Evolutionary conservation across 768 basidiomycete species (phyloP).

Genomic region (Hydnomerulius pinastri): DNA sequence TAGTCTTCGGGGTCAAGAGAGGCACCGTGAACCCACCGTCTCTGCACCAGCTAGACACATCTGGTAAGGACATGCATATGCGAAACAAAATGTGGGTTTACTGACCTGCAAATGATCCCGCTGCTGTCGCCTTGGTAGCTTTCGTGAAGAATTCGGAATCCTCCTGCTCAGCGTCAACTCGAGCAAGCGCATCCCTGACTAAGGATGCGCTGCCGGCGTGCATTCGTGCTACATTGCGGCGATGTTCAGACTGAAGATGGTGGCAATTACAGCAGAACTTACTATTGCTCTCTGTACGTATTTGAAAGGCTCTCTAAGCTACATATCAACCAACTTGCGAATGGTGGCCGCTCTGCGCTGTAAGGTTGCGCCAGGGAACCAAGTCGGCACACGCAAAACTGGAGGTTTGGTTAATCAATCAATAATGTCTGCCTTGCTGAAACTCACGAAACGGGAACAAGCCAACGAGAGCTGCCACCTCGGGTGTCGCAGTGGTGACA

Average conservation of each 20-base stretch:
- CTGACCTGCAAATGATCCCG: constrained; percentile 4
- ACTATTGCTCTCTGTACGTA: not conserved
- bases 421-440: not conserved
- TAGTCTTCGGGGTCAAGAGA: too few species aligned
- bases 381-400: constrained; percentile 7
- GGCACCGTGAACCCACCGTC: too few species aligned
- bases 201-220: not conserved
- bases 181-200: not conserved
- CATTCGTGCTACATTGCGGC: not conserved
- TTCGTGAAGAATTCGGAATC: not conserved
- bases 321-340: not conserved
- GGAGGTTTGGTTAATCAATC: not conserved
- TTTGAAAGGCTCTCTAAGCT: constrained; percentile 6
- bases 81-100: not conserved
- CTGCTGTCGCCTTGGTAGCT: constrained; percentile 3
- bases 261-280: too few species aligned
- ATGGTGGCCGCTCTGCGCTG: not conserved
- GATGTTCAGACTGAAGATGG: too few species aligned
- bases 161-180: not conserved
- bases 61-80: too few species aligned
- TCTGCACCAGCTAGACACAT: too few species aligned
- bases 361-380: constrained; percentile 13
- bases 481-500: not conserved
- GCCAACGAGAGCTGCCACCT: not conserved
- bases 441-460: constrained; percentile 2